phyloP scores from a whole-genome alignment of 1,284 basidiomycete genomes.

The Pyrrhoderma noxium region DNA sequence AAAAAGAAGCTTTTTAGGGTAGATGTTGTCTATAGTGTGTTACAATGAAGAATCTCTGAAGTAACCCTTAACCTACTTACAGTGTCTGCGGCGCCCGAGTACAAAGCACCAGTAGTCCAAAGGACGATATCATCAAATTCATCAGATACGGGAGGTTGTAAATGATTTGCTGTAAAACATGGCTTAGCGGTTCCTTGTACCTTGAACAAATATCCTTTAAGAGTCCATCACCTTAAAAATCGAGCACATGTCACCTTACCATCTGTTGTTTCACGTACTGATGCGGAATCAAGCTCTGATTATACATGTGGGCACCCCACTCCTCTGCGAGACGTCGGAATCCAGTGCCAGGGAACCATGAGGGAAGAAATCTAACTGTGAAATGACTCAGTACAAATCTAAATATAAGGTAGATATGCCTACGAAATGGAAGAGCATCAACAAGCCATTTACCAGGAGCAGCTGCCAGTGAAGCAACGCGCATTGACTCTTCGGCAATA shows the following conservation, averaged over 20 bases:
- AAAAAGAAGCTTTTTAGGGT: constrained; percentile 2
- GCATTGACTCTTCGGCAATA: constrained; percentile 35
- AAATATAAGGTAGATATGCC: neutral
- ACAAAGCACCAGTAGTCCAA: constrained; percentile 38
- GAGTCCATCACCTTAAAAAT: neutral
- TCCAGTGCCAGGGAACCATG: constrained; percentile 9
- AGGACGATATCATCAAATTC: constrained; percentile 35
- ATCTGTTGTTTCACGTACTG: constrained; percentile 37
- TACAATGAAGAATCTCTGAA: neutral
- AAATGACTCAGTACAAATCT: neutral
- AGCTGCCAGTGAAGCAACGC: constrained; percentile 34
- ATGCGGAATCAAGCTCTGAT: constrained; percentile 25
- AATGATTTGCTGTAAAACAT: constrained; percentile 10
- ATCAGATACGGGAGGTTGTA: constrained; percentile 2
- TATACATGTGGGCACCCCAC: constrained; percentile 18
- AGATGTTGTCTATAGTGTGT: constrained; percentile 2
- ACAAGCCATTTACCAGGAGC: constrained; percentile 40
- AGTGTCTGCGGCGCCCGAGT: constrained; percentile 39
- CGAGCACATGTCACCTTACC: constrained; percentile 22
- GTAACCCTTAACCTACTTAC: constrained; percentile 21
- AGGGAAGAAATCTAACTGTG: constrained; percentile 10
- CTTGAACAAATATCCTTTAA: constrained; percentile 17
- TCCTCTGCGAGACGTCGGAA: neutral
- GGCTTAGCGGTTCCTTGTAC: constrained; percentile 19
- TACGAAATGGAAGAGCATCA: constrained; percentile 33